Evolutionary conservation across 768 basidiomycete genomes (phyloP), one percentile per base, ranked within the genome.

Genomic region (Lactifluus pinguis): DNA sequence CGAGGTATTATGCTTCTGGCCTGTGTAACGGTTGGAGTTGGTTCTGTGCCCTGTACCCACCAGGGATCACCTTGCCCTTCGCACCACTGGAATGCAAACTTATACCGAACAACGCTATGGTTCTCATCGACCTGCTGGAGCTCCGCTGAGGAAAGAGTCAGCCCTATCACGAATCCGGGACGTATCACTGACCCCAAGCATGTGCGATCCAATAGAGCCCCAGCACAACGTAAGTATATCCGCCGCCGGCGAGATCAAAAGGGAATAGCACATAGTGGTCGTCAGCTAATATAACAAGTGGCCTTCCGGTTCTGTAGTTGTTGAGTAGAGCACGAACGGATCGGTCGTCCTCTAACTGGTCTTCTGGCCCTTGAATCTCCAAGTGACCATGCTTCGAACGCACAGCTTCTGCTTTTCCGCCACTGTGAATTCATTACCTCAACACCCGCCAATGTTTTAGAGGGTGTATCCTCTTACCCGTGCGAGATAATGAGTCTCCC

Each of bases 81-180:
- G 64, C 87, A 89, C 89, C 89, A 92, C 65, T 86, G 85, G 65
- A 92, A 92, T 5, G 85, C 84, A 66, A 92, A 91, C 69, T 92
- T 92, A 69, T 83, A 89, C 7, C 89, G 77, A 13, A 89, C 78
- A n/a, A 88, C 81, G n/a, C 80, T 80, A 36, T 66, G 70, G 17
- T 74, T 72, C 60, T 80, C 83, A 10, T 64, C 56, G 6, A 80
- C 73, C 1, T 76, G 67, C 66, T 89, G 82, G 59, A 79, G 80
- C 73, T 90, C 88, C 48, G 86, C 88, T 87, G 57, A 7, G 51
- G 55, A 59, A 19, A 41, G 14, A 30, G 30, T 25, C 21, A 58
- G 49, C 48, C 3, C 52, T 44, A 63, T 25, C 30, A 17, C 45
- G 53, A 50, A 53, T 14, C 3, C 3, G 17, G 13, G 4, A 53